Percentiles rank a stretch among this genome's conserved stretches.
phyloP scores from a whole-genome alignment of 192 early-diverging fungal genomes.

The Fimicolochytrium jonesii region DNA sequence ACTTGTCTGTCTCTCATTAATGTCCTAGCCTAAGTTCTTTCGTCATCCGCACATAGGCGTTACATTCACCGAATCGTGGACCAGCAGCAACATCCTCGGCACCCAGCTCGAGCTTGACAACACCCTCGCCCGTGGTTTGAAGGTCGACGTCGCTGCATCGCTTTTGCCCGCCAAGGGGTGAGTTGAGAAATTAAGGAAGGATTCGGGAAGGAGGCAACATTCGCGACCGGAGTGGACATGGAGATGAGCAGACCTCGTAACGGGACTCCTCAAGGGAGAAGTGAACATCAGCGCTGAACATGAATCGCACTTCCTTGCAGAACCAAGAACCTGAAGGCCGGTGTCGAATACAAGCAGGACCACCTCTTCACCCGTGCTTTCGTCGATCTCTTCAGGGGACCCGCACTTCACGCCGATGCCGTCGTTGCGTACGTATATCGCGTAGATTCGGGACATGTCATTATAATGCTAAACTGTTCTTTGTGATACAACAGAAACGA shows the following conservation, averaged over 20 bases:
- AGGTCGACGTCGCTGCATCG: conserved; percentile 83
- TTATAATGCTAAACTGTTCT: too few species aligned
- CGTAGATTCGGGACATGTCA: too few species aligned
- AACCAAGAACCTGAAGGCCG: conserved; percentile 74
- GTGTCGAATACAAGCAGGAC: conserved; percentile 94
- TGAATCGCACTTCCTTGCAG: conserved; percentile 33
- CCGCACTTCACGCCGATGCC: conserved; percentile 80
- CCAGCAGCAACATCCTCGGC: conserved; percentile 86
- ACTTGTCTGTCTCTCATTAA: neutral
- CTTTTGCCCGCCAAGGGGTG: conserved; percentile 77
- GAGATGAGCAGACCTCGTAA: too few species aligned
- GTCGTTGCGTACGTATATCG: too few species aligned
- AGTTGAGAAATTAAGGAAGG: too few species aligned
- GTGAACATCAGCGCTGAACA: too few species aligned
- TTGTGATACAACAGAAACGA: conserved; percentile 57
- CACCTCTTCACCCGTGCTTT: conserved; percentile 82
- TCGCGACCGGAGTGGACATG: too few species aligned
- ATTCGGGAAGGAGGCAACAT: too few species aligned
- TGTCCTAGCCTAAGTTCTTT: neutral
- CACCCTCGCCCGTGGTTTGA: conserved; percentile 93
- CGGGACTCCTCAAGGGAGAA: too few species aligned
- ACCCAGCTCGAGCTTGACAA: conserved; percentile 91
- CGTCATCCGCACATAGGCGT: conserved; percentile 41
- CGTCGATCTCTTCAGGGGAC: conserved; percentile 94
- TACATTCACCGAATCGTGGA: conserved; percentile 96